Evolutionary conservation across 495 filamentous ascomycete genomes (phyloP).

Genomic region (Hyaloscypha variabilis): DNA sequence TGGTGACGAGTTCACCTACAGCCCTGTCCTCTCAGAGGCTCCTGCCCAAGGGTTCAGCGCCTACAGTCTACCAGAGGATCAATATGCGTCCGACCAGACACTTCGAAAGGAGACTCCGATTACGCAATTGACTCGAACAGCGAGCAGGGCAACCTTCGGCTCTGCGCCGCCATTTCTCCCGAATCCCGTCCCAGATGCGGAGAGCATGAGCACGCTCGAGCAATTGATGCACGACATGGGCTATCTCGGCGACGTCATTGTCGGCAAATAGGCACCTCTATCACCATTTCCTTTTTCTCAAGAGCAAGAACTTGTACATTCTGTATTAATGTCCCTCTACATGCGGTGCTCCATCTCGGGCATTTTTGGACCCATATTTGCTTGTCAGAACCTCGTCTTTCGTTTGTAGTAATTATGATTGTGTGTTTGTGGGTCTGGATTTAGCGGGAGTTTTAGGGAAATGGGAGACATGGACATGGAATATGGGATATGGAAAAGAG

Average conservation of each 20-base stretch:
- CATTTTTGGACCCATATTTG: too few relatives aligned
- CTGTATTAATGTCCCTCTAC: not conserved
- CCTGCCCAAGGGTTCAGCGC: conserved; percentile 21
- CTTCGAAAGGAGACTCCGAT: conserved; percentile 15
- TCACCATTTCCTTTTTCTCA: not conserved
- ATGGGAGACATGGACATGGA: not conserved
- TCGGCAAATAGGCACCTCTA: conserved; percentile 13
- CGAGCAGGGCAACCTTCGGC: conserved; percentile 29
- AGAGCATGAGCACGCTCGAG: conserved; percentile 25
- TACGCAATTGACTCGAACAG: conserved; percentile 7
- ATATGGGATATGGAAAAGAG: not conserved
- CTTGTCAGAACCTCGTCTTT: not conserved
- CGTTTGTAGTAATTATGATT: not conserved
- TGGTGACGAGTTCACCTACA: conserved; percentile 29
- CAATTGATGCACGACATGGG: conserved; percentile 30
- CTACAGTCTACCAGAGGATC: conserved; percentile 22
- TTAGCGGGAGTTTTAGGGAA: not conserved
- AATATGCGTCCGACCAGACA: conserved; percentile 25
- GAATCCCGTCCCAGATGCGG: conserved; percentile 4
- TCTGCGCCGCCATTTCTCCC: conserved; percentile 7
- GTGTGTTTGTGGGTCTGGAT: not conserved
- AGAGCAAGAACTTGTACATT: not conserved
- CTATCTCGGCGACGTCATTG: conserved; percentile 30
- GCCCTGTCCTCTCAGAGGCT: conserved; percentile 13
- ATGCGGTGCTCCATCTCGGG: not conserved